These are phyloP conservation scores for Albatrellus ellisii DNA, from an alignment of 768 basidiomycete species.

Conservation along the genomic window DNA sequence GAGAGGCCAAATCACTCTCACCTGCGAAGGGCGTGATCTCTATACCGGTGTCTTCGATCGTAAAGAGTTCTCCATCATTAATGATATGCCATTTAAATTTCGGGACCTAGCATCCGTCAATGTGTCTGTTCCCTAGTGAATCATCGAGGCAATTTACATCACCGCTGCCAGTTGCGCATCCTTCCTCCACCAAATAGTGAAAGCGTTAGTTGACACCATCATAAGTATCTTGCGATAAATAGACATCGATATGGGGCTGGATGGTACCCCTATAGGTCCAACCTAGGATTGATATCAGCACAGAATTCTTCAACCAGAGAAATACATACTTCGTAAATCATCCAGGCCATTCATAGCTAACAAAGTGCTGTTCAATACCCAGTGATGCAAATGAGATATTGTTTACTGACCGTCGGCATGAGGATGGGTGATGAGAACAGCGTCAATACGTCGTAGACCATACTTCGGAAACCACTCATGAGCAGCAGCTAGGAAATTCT, in stretches of 20 bases:
- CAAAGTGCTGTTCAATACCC: neutral
- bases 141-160: slow-evolving; percentile 35
- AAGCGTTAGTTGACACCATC: slow-evolving; percentile 54
- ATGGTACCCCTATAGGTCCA: slow-evolving; percentile 62
- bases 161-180: slow-evolving; percentile 64
- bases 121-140: neutral
- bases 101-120: slow-evolving; percentile 44
- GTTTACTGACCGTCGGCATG: slow-evolving; percentile 57
- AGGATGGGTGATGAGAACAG: slow-evolving; percentile 74
- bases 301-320: neutral
- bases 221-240: slow-evolving; percentile 53
- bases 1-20: slow-evolving; percentile 24
- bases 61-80: slow-evolving; percentile 50
- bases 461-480: slow-evolving; percentile 56
- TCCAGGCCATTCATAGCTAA: slow-evolving; percentile 81
- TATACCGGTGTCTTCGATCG: slow-evolving; percentile 52
- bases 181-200: slow-evolving; percentile 69
- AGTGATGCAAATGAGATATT: neutral
- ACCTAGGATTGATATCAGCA: slow-evolving; percentile 25
- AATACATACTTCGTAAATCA: slow-evolving; percentile 58
- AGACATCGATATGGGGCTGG: slow-evolving; percentile 63
- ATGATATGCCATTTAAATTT: slow-evolving; percentile 78
- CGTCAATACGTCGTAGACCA: slow-evolving; percentile 57
- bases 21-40: slow-evolving; percentile 53
- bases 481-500: slow-evolving; percentile 57